Conservation (phyloP, 352 stramenopile species). For the Globisporangium megalacanthum region DNA sequence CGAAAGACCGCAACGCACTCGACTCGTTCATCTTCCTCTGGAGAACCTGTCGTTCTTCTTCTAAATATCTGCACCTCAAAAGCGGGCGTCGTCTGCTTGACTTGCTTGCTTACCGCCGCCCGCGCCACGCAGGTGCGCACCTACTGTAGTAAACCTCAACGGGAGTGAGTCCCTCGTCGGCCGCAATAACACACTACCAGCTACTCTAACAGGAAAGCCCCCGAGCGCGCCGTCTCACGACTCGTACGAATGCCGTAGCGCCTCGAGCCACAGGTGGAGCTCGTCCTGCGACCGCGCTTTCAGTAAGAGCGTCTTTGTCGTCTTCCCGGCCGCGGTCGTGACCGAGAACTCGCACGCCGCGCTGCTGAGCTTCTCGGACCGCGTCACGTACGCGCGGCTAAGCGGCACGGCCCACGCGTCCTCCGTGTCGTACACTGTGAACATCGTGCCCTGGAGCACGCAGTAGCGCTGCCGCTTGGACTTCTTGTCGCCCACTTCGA, state of each 20-base stretch:
- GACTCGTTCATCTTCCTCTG: too few relatives aligned
- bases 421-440: constrained; percentile 79
- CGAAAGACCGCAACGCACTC: too few relatives aligned
- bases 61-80: neutral
- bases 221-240: constrained; percentile 10
- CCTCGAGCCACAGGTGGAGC: constrained; percentile 74
- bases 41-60: neutral
- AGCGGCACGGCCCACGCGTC: constrained; percentile 76
- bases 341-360: constrained; percentile 58
- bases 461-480: constrained; percentile 68
- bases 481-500: constrained; percentile 75
- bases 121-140: neutral
- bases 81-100: too few relatives aligned
- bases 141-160: neutral
- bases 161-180: neutral
- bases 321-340: constrained; percentile 60
- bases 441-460: constrained; percentile 77
- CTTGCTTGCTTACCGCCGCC: too few relatives aligned
- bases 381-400: constrained; percentile 68
- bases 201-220: neutral
- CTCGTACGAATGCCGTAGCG: constrained; percentile 43
- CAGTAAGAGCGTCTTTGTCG: constrained; percentile 61
- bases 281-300: constrained; percentile 66
- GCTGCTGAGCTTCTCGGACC: constrained; percentile 56
- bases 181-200: constrained; percentile 1